These are phyloP conservation scores for Amanita pallidorosea DNA, from an alignment of 768 basidiomycete species.

Conservation along the genomic window DNA sequence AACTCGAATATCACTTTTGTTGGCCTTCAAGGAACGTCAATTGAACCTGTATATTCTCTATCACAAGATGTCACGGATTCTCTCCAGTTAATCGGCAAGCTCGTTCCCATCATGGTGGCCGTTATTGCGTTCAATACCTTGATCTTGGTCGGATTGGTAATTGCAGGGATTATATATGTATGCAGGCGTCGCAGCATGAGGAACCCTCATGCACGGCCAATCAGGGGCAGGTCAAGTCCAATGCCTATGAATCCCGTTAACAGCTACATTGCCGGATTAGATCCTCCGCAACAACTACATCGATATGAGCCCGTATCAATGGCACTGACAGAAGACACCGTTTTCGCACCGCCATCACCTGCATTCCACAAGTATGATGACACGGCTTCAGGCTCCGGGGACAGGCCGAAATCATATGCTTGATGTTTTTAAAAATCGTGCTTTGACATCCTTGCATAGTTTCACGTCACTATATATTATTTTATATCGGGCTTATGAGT, in stretches of 20 bases:
- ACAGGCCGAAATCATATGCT: conserved; percentile 35
- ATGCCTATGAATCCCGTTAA: conserved; percentile 45
- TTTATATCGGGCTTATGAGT: neutral
- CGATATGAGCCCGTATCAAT: conserved; percentile 70
- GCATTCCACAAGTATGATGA: conserved; percentile 38
- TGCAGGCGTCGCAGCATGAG: conserved; percentile 35
- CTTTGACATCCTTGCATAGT: neutral
- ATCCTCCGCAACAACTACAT: conserved; percentile 21
- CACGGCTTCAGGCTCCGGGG: conserved; percentile 17
- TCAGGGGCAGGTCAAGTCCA: conserved; percentile 26
- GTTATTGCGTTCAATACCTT: conserved; percentile 72
- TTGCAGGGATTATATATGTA: conserved; percentile 42
- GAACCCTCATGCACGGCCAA: conserved; percentile 11
- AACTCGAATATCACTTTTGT: conserved; percentile 61
- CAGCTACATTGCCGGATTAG: conserved; percentile 25
- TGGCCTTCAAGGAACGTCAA: conserved; percentile 31
- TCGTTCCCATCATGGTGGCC: conserved; percentile 65
- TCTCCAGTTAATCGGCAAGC: conserved; percentile 51
- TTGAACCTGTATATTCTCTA: conserved; percentile 37
- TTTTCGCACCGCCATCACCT: conserved; percentile 46
- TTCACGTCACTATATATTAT: neutral
- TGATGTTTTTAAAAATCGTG: conserved; percentile 11
- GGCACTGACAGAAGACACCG: conserved; percentile 45
- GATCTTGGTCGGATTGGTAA: conserved; percentile 45
- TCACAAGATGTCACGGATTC: conserved; percentile 48